A percentile compares a stretch with the other conserved stretches of the same genome.
These are phyloP conservation scores for Nitzschia putrida DNA, from an alignment of 108 stramenopile genomes.

Conservation along the genomic window DNA sequence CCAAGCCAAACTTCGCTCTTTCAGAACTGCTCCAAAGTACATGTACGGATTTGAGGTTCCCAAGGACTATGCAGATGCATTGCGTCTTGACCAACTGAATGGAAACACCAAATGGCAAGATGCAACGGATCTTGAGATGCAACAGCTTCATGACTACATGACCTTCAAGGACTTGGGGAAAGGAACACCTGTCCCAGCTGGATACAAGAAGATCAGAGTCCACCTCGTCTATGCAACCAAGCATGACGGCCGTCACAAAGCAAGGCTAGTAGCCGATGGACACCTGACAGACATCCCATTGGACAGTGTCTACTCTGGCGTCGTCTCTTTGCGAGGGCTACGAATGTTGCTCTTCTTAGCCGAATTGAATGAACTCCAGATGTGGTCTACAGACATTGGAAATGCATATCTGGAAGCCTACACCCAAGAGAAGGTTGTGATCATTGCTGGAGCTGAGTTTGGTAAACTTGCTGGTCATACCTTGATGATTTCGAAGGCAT, in stretches of 20 bases:
- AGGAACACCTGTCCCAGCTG: constrained; percentile 14
- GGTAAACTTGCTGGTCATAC: constrained; percentile 11
- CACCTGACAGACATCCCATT: too few species aligned
- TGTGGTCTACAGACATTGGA: constrained; percentile 14
- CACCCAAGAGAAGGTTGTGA: constrained; percentile 17
- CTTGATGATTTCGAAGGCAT: constrained; percentile 26
- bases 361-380: constrained; percentile 32
- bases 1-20: constrained; percentile 7
- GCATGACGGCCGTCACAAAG: constrained; percentile 35
- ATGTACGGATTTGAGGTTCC: constrained; percentile 35
- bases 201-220: constrained; percentile 35
- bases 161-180: constrained; percentile 27
- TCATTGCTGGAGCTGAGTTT: constrained; percentile 26
- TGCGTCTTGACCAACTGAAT: constrained; percentile 19
- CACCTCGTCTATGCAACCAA: constrained; percentile 37
- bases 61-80: constrained; percentile 21
- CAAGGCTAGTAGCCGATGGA: too few species aligned
- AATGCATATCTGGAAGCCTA: constrained; percentile 12
- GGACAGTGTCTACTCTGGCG: too few species aligned
- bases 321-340: too few species aligned
- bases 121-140: constrained; percentile 16
- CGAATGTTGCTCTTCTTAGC: constrained; percentile 2
- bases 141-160: constrained; percentile 26
- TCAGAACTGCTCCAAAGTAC: constrained; percentile 6
- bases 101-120: too few species aligned